phyloP scores from a whole-genome alignment of 352 stramenopile species.

The Phytophthora sp. region DNA sequence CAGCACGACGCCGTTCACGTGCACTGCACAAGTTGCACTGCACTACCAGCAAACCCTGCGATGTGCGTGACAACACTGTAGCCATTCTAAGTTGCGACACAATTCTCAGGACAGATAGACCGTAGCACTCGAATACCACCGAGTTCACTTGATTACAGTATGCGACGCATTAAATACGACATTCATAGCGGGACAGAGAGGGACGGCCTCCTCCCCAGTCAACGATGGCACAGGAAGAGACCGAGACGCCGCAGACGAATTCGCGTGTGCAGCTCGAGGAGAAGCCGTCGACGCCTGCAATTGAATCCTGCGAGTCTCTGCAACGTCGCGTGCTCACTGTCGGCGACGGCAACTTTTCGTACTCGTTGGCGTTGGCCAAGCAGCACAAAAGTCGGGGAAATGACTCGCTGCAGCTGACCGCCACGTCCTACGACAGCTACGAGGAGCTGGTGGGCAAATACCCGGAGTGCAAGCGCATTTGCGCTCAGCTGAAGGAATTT shows the following conservation, averaged over 20 bases:
- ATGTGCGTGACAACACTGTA: background rate
- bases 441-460: slow-evolving; percentile 74
- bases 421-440: slow-evolving; percentile 71
- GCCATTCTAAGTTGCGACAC: background rate
- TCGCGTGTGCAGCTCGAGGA: background rate
- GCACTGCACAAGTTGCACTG: too few relatives aligned
- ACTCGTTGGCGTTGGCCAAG: slow-evolving; percentile 81
- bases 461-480: slow-evolving; percentile 49
- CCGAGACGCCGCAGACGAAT: background rate
- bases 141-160: background rate
- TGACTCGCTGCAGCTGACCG: slow-evolving; percentile 37
- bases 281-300: background rate
- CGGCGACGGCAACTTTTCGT: slow-evolving; percentile 95
- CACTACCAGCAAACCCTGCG: background rate
- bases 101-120: background rate
- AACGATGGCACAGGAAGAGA: slow-evolving; percentile 6
- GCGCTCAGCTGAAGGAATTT: slow-evolving; percentile 42
- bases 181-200: background rate
- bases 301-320: background rate
- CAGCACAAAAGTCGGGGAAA: slow-evolving; percentile 12
- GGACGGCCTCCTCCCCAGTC: slow-evolving; percentile 3
- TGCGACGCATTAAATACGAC: background rate
- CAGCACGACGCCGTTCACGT: too few relatives aligned
- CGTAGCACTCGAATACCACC: background rate
- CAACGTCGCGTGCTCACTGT: slow-evolving; percentile 74